phyloP scores from a whole-genome alignment of 495 filamentous ascomycete species.

The Hyphodiscus hymeniophilus region DNA sequence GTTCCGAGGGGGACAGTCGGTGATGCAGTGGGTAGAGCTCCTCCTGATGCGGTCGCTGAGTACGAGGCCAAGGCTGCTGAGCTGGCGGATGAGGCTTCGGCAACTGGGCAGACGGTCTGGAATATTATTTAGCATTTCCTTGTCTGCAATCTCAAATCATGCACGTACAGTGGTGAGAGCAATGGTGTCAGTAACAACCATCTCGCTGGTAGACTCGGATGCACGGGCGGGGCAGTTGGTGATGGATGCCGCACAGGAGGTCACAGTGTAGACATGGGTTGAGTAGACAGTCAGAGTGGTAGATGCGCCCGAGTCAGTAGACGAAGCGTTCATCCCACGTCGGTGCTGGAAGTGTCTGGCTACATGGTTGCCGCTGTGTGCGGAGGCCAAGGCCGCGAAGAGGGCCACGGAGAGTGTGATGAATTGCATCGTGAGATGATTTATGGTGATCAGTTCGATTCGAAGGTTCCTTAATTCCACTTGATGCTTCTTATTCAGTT shows the following conservation, averaged over 20 bases:
- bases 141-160: not conserved
- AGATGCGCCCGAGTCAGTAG: slow-evolving; percentile 7
- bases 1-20: slow-evolving; percentile 8
- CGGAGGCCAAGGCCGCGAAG: slow-evolving; percentile 39
- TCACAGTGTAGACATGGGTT: slow-evolving; percentile 27
- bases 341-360: slow-evolving; percentile 28
- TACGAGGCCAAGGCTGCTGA: slow-evolving; percentile 14
- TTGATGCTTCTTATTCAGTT: slow-evolving; percentile 5
- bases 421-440: slow-evolving; percentile 26
- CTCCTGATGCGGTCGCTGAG: slow-evolving; percentile 6
- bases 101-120: slow-evolving; percentile 26
- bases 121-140: slow-evolving; percentile 3
- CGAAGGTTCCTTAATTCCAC: not conserved
- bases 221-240: slow-evolving; percentile 28
- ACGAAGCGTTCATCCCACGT: slow-evolving; percentile 14
- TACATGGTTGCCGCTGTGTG: slow-evolving; percentile 14
- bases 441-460: not conserved
- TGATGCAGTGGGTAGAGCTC: not conserved
- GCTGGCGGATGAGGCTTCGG: slow-evolving; percentile 12
- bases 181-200: slow-evolving; percentile 24
- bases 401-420: slow-evolving; percentile 41
- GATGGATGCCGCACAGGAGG: slow-evolving; percentile 21
- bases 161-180: slow-evolving; percentile 21
- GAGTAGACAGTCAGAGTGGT: slow-evolving; percentile 30
- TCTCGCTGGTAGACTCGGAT: slow-evolving; percentile 13